These are phyloP conservation scores for Raphanus raphanistrum DNA, from an alignment of 345 rosid genomes.

Conservation along the genomic window DNA sequence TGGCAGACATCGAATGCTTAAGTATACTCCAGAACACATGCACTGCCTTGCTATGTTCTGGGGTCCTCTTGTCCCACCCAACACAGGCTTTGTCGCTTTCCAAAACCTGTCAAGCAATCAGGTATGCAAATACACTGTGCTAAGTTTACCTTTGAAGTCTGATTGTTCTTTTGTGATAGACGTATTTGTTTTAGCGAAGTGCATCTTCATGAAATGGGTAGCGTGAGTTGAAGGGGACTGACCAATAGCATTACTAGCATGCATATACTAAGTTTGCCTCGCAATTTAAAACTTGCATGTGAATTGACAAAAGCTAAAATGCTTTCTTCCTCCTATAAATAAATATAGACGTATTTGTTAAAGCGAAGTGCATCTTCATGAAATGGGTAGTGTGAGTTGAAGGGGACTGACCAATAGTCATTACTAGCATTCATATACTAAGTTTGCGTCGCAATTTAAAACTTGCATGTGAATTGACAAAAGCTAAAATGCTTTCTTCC, in stretches of 20 bases:
- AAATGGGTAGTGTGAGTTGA: slow-evolving; percentile 11
- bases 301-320: not conserved
- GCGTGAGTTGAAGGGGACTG: slow-evolving; percentile 4
- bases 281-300: slow-evolving; percentile 2
- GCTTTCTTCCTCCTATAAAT: slow-evolving; percentile 1
- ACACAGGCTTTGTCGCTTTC: slow-evolving; percentile 85
- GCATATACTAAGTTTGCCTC: not conserved
- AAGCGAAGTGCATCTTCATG: slow-evolving; percentile 7
- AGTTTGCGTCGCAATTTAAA: not conserved
- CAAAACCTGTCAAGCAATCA: slow-evolving; percentile 76
- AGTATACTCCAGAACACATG: slow-evolving; percentile 96
- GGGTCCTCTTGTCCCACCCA: slow-evolving; percentile 97
- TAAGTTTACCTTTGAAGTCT: slow-evolving; percentile 6
- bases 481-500: slow-evolving; percentile 1
- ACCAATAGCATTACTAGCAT: slow-evolving; percentile 8
- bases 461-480: slow-evolving; percentile 1
- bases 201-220: slow-evolving; percentile 9
- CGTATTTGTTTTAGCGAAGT: slow-evolving; percentile 9
- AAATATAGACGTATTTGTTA: not conserved
- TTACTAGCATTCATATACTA: slow-evolving; percentile 14
- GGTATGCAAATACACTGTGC: slow-evolving; percentile 43
- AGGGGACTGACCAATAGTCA: not conserved
- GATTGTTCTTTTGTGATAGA: slow-evolving; percentile 21
- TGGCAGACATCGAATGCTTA: slow-evolving; percentile 93
- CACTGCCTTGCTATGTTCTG: slow-evolving; percentile 95